Evolutionary conservation across 768 basidiomycete species (phyloP).

Genomic region (Hericium alpestre): DNA sequence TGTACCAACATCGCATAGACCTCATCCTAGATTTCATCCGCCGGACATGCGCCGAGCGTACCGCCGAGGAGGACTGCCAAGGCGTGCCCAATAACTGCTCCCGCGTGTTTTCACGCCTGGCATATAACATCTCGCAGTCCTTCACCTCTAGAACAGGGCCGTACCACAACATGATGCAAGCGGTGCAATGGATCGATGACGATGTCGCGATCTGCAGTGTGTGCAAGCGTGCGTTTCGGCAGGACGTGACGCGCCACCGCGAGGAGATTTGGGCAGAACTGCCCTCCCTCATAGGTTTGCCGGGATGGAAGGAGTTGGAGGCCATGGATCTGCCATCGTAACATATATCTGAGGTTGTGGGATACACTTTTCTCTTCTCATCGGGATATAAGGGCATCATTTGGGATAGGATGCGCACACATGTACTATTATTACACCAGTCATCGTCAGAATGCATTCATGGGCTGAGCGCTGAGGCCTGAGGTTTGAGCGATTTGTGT

Average conservation of each 20-base stretch:
- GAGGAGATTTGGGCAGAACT: conserved; percentile 37
- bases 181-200: conserved; percentile 24
- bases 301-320: conserved; percentile 35
- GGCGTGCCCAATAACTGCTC: conserved; percentile 22
- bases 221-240: conserved; percentile 33
- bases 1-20: conserved; percentile 46
- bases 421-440: too few species aligned
- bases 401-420: too few species aligned
- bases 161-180: conserved; percentile 43
- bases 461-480: too few species aligned
- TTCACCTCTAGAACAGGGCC: conserved; percentile 44
- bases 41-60: conserved; percentile 26
- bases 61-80: conserved; percentile 21
- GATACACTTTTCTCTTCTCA: too few species aligned
- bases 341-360: not conserved
- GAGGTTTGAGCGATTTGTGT: too few species aligned
- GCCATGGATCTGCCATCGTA: conserved; percentile 19
- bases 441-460: too few species aligned
- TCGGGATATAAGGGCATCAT: too few species aligned
- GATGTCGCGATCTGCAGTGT: conserved; percentile 31
- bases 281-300: conserved; percentile 34
- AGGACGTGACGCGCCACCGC: conserved; percentile 29
- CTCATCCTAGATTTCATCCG: conserved; percentile 39
- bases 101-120: conserved; percentile 32
- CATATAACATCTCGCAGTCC: conserved; percentile 32